These are phyloP conservation scores for Codiaeum variegatum DNA, from an alignment of 441 rosid genomes.

Conservation along the genomic window DNA sequence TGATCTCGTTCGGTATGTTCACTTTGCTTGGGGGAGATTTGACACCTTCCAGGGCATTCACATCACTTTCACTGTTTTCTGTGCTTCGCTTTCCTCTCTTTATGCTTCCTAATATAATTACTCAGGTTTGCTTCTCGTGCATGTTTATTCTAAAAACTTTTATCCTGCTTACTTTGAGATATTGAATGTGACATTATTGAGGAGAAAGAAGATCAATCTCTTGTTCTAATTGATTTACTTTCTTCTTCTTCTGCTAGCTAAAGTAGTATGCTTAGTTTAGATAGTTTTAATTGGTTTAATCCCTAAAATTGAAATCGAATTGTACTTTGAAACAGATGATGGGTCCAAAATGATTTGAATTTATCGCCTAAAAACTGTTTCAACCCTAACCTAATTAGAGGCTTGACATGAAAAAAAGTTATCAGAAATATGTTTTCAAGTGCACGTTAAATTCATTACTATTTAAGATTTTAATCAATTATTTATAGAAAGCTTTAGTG, in stretches of 20 bases:
- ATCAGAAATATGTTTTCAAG: not conserved
- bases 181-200: not conserved
- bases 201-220: slow-evolving; percentile 8
- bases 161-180: slow-evolving; percentile 6
- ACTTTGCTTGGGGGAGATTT: slow-evolving; percentile 97
- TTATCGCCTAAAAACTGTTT: not conserved
- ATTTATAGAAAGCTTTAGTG: not conserved
- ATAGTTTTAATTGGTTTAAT: not conserved
- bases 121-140: slow-evolving; percentile 59
- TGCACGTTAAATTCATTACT: not conserved
- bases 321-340: not conserved
- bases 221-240: slow-evolving; percentile 9
- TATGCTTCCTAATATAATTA: slow-evolving; percentile 93
- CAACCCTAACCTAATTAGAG: not conserved
- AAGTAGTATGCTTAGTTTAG: not conserved
- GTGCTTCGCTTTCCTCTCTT: slow-evolving; percentile 95
- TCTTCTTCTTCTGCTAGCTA: not conserved
- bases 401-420: not conserved
- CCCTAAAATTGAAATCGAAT: slow-evolving; percentile 1
- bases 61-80: slow-evolving; percentile 87
- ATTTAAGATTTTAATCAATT: not conserved
- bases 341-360: not conserved
- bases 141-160: slow-evolving; percentile 1
- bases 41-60: slow-evolving; percentile 99
- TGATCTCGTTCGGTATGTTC: slow-evolving; percentile 87